These are phyloP conservation scores for Tricladium varicosporioides DNA, from an alignment of 2,329 filamentous ascomycete genomes.

Conservation along the genomic window DNA sequence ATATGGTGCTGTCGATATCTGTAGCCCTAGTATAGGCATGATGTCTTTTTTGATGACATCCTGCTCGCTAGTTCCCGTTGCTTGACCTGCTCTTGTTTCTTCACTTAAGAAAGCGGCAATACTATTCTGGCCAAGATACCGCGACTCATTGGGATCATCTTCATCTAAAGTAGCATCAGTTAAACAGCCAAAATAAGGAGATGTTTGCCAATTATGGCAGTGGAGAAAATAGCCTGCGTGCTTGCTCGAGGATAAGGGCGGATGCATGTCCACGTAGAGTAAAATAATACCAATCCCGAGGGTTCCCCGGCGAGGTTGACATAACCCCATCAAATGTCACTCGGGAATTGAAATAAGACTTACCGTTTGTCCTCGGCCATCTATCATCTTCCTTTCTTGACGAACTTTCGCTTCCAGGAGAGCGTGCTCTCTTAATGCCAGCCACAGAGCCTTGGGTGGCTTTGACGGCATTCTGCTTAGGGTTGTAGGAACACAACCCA, in stretches of 20 bases:
- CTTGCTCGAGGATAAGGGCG: not conserved
- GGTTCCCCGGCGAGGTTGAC: conserved; percentile 6
- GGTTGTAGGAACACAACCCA: conserved; percentile 65
- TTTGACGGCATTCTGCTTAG: conserved; percentile 44
- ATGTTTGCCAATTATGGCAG: not conserved
- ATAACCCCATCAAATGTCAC: not conserved
- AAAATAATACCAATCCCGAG: conserved; percentile 3
- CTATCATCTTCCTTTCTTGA: conserved; percentile 29
- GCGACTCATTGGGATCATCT: conserved; percentile 52
- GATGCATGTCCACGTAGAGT: not conserved
- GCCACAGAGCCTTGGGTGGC: conserved; percentile 16
- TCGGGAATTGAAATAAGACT: conserved; percentile 8
- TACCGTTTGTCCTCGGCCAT: conserved; percentile 34
- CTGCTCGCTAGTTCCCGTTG: conserved; percentile 47
- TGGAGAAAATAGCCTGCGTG: not conserved
- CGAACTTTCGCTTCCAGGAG: conserved; percentile 30
- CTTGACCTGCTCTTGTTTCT: conserved; percentile 49
- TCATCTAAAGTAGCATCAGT: conserved; percentile 40
- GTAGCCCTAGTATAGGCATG: conserved; percentile 62
- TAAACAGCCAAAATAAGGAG: not conserved
- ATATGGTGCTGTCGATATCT: conserved; percentile 61
- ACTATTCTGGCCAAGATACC: conserved; percentile 66
- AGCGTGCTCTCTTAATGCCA: conserved; percentile 28
- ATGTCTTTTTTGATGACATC: conserved; percentile 58
- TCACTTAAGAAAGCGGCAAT: conserved; percentile 65